Base-by-base conservation (phyloP, 2,329 filamentous ascomycete genomes). In the Onygena corvina region DNA sequence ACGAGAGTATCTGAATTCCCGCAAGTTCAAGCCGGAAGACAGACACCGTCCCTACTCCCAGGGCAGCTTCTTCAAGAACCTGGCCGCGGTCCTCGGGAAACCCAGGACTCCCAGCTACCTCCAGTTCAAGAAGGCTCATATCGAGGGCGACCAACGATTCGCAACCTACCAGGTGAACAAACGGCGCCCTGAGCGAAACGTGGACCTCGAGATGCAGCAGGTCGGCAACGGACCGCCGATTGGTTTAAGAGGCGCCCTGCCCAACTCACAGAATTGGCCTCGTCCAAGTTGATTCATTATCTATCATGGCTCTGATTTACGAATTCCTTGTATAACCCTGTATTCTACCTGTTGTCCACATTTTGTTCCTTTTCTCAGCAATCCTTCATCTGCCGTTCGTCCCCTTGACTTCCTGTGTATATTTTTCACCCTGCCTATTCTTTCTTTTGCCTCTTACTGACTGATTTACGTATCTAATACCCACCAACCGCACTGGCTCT, bases 11-110 rank as follows among this genome's bases (percentile, higher is more conserved):
- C 79, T 98, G 56, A 94, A 94, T 67, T 89, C 85, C 3, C 87
- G 94, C 67, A 96, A 96, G 66, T 96, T 98, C 64, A 72, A 83
- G 54, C 93, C 92, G 69, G 83, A 84, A 58, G 90, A 98, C 64
- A 80, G 92, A 9, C 93, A 94, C 66, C 76, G 89, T 36, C 87
- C 92, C 1, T 98, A 94, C 59, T 89, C 81, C 1, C 88, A 93
- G 61, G 82, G 81, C 30, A 83, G 72, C 56, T 71, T 83, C 44
- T 66, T 84, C 60, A 82, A 76, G 60, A 98, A 98, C 66, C 88
- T 86, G 76, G 66, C 85, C 31, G 76, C 81, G 5, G 88, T 95
- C 9, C 72, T 96, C 46, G 83, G 81, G 57, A 81, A 90, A 45
- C 89, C 92, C 9, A 77, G 89, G 16, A 81, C 87, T 16, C 89